A percentile compares a stretch with the other conserved stretches of the same genome.
These are phyloP conservation scores for Calonectria crousiana DNA, from an alignment of 2,329 filamentous ascomycete species.

Conservation along the genomic window DNA sequence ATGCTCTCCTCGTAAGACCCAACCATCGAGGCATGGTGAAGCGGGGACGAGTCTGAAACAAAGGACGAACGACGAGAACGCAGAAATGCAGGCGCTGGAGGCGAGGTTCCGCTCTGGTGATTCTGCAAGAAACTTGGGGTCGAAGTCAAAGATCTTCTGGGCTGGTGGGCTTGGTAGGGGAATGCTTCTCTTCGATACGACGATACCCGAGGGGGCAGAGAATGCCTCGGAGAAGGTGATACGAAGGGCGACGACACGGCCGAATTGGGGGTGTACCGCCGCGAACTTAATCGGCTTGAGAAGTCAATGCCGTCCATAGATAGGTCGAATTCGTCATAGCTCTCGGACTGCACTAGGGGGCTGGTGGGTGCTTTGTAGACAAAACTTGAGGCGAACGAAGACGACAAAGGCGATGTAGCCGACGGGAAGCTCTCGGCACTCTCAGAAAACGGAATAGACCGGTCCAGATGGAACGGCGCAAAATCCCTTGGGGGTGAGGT, in stretches of 20 bases:
- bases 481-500: conserved; percentile 69
- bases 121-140: conserved; percentile 54
- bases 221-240: conserved; percentile 52
- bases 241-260: conserved; percentile 62
- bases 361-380: conserved; percentile 90
- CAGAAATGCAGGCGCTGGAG: conserved; percentile 64
- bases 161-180: conserved; percentile 83
- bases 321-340: conserved; percentile 78
- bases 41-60: conserved; percentile 78
- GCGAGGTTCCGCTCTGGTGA: conserved; percentile 53
- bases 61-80: conserved; percentile 77
- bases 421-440: conserved; percentile 55
- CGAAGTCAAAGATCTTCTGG: conserved; percentile 79
- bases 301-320: conserved; percentile 67
- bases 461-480: conserved; percentile 59
- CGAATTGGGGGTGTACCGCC: conserved; percentile 81
- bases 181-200: conserved; percentile 70
- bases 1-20: conserved; percentile 99
- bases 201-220: conserved; percentile 39
- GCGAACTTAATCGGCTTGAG: conserved; percentile 54
- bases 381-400: conserved; percentile 83
- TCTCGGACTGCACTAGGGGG: conserved; percentile 89
- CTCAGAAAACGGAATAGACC: conserved; percentile 45
- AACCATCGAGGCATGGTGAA: conserved; percentile 95
- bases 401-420: conserved; percentile 73